phyloP scores from a whole-genome alignment of 352 stramenopile genomes.

The Poterioochromonas sp. region DNA sequence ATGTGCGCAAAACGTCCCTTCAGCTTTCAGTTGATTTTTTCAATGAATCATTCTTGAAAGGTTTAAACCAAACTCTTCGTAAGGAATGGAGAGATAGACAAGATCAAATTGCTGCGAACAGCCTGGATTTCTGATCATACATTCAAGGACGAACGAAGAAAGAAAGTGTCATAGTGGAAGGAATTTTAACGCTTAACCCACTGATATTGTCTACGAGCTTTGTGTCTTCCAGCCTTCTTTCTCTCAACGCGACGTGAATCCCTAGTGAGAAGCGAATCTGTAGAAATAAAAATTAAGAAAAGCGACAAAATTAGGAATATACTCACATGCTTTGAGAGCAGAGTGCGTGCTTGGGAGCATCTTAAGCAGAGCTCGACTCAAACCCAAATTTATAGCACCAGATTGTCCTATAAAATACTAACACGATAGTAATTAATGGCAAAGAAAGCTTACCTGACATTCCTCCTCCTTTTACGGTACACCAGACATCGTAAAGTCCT shows the following conservation, averaged over 20 bases:
- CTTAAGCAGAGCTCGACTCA: slow-evolving; percentile 74
- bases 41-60: neutral
- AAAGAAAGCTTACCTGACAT: slow-evolving; percentile 37
- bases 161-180: no score
- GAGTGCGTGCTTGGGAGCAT: slow-evolving; percentile 62
- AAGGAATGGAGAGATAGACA: neutral
- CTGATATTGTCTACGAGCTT: slow-evolving; percentile 88
- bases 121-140: neutral
- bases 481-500: slow-evolving; percentile 78
- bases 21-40: neutral
- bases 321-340: no score
- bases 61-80: neutral
- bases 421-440: neutral
- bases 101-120: neutral
- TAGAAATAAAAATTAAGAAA: slow-evolving; percentile 58
- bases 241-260: slow-evolving; percentile 81
- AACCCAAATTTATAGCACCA: slow-evolving; percentile 72
- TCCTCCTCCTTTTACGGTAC: slow-evolving; percentile 74
- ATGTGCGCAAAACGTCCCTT: neutral
- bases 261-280: slow-evolving; percentile 66
- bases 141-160: no score
- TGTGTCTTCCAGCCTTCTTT: slow-evolving; percentile 83
- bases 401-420: slow-evolving; percentile 62
- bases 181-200: slow-evolving; percentile 87
- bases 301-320: neutral